These are phyloP conservation scores for Colletotrichum sp. DNA, from an alignment of 2,329 filamentous ascomycete species.

Conservation along the genomic window DNA sequence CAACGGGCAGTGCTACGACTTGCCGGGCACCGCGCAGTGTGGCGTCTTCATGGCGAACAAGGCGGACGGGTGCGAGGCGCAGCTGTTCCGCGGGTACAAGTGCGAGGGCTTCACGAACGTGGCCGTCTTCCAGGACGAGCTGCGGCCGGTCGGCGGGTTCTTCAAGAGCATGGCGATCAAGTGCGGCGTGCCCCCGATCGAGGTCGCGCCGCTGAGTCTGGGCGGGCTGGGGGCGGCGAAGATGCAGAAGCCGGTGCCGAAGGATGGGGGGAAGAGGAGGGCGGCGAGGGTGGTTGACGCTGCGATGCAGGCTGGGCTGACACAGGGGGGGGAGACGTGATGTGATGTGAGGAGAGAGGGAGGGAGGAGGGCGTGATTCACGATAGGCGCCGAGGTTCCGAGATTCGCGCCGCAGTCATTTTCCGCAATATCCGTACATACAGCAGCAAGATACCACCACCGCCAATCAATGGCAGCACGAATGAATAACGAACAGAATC, in stretches of 20 bases:
- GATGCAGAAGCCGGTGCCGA: neutral
- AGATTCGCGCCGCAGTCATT: neutral
- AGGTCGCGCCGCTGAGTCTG: slow-evolving; percentile 12
- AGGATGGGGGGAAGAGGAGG: neutral
- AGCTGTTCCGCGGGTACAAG: slow-evolving; percentile 3
- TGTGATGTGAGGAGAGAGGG: neutral
- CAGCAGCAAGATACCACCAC: neutral
- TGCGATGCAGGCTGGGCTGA: neutral
- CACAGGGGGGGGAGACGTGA: neutral
- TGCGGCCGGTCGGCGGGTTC: slow-evolving; percentile 9
- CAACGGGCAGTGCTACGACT: slow-evolving; percentile 17
- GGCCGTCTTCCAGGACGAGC: slow-evolving; percentile 14
- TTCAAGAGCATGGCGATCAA: slow-evolving; percentile 14
- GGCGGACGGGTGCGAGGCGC: slow-evolving; percentile 20
- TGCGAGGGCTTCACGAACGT: slow-evolving; percentile 11
- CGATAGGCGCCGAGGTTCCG: neutral
- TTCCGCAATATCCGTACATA: neutral
- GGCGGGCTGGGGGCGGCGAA: slow-evolving; percentile 5
- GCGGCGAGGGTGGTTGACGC: neutral
- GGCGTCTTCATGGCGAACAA: slow-evolving; percentile 13
- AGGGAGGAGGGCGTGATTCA: neutral
- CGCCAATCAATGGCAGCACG: neutral
- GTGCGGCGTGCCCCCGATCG: slow-evolving; percentile 13
- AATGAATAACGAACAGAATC: neutral
- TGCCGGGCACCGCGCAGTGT: slow-evolving; percentile 9